A percentile compares a stretch with the other conserved stretches of the same genome.
These are phyloP conservation scores for Colletotrichum eleusines DNA, from an alignment of 2,329 filamentous ascomycete species.

Conservation along the genomic window DNA sequence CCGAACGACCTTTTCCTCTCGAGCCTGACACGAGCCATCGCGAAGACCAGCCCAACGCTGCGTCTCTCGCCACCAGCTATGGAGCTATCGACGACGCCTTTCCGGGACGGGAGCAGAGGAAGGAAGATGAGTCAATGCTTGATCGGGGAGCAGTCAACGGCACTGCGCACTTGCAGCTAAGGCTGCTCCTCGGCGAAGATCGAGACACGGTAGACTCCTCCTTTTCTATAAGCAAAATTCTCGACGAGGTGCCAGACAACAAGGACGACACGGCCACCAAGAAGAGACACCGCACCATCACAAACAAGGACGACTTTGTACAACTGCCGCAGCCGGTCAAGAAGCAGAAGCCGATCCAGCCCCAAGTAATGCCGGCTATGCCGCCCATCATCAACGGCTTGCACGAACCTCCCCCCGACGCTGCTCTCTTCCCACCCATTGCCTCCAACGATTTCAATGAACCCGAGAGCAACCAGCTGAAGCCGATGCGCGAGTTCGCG, in stretches of 20 bases:
- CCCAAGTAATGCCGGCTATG: constrained; percentile 60
- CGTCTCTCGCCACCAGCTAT: constrained; percentile 41
- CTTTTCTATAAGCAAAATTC: constrained; percentile 59
- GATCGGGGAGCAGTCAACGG: constrained; percentile 28
- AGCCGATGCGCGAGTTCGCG: constrained; percentile 57
- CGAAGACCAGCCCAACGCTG: constrained; percentile 50
- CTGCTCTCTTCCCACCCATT: constrained; percentile 73
- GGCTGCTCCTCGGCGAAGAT: constrained; percentile 55
- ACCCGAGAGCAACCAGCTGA: constrained; percentile 57
- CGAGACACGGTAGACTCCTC: constrained; percentile 54
- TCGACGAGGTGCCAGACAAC: constrained; percentile 58
- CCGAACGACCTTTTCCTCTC: constrained; percentile 63
- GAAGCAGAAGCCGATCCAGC: constrained; percentile 71
- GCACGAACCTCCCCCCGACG: constrained; percentile 70
- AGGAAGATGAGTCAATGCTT: constrained; percentile 23
- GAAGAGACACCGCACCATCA: constrained; percentile 64
- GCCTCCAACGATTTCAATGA: constrained; percentile 67
- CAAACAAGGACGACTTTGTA: constrained; percentile 71
- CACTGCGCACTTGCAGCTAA: constrained; percentile 48
- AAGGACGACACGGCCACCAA: constrained; percentile 63
- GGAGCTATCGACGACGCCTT: constrained; percentile 37
- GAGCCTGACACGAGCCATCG: constrained; percentile 62
- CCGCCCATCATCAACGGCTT: constrained; percentile 76
- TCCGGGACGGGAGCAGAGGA: constrained; percentile 25
- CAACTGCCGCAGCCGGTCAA: constrained; percentile 74